phyloP scores from a whole-genome alignment of 2,329 filamentous ascomycete genomes.

The Ophiocordyceps camponoti-rufipedis region DNA sequence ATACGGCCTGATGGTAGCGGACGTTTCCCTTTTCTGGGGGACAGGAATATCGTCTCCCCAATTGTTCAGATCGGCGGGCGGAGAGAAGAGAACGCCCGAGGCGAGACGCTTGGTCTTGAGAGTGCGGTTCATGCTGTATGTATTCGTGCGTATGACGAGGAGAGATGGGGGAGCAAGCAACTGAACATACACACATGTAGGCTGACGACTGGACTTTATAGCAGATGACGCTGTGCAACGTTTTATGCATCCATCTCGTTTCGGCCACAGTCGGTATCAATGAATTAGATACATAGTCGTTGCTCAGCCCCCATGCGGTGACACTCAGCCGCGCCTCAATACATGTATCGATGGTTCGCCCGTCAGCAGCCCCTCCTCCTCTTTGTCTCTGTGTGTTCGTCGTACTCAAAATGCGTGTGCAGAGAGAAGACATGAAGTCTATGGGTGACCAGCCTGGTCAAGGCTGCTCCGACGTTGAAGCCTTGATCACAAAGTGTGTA shows the following conservation, averaged over 20 bases:
- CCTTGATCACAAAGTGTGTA: not conserved
- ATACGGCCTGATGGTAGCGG: too few species aligned
- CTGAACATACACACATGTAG: too few species aligned
- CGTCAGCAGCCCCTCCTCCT: not conserved
- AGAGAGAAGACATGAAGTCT: too few species aligned
- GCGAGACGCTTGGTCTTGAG: not conserved
- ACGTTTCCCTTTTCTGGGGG: not conserved
- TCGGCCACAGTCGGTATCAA: too few species aligned
- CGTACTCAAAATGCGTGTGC: too few species aligned
- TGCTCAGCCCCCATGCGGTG: not conserved
- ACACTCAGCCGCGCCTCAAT: not conserved
- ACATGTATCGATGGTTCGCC: not conserved
- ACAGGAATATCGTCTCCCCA: not conserved
- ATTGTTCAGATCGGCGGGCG: not conserved
- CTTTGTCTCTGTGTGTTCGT: too few species aligned
- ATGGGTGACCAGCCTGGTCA: not conserved
- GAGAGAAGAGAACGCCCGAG: not conserved
- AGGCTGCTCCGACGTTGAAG: not conserved
- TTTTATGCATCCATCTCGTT: too few species aligned
- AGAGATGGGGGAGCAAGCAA: not conserved
- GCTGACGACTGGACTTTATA: too few species aligned
- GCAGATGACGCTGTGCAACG: too few species aligned
- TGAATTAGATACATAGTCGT: too few species aligned
- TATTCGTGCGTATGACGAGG: too few species aligned
- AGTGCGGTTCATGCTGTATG: not conserved